These are phyloP conservation scores for Penicillium thymicola DNA, from an alignment of 2,329 filamentous ascomycete species.

Conservation along the genomic window DNA sequence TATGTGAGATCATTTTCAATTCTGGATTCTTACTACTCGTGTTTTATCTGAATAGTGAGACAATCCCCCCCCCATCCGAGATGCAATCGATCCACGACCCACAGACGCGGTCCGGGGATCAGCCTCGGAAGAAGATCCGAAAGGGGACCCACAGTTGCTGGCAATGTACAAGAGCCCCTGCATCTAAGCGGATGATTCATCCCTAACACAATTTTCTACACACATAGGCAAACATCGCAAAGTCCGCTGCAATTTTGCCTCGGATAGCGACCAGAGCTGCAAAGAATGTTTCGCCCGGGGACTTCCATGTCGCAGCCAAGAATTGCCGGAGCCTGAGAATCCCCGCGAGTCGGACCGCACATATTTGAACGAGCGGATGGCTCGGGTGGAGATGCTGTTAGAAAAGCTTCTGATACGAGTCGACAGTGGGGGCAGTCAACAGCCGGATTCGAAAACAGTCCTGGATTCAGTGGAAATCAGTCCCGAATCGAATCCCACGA, in stretches of 20 bases:
- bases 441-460: neutral
- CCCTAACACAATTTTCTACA: neutral
- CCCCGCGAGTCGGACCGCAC: constrained; percentile 9
- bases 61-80: neutral
- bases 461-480: neutral
- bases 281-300: constrained; percentile 11
- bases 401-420: constrained; percentile 6
- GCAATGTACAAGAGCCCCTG: constrained; percentile 13
- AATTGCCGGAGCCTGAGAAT: constrained; percentile 13
- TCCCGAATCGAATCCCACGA: neutral
- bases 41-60: neutral
- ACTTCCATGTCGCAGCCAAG: constrained; percentile 13
- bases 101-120: neutral
- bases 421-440: neutral
- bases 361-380: constrained; percentile 11
- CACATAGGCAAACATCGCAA: constrained; percentile 15
- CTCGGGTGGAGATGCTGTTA: constrained; percentile 10
- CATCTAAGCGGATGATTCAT: neutral
- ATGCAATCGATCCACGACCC: neutral
- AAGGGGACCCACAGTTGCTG: constrained; percentile 18
- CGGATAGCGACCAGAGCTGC: constrained; percentile 10
- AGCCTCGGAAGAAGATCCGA: constrained; percentile 17
- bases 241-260: constrained; percentile 12
- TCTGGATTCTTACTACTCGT: neutral
- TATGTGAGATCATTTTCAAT: neutral